Evolutionary conservation across 202 grass and related monocot species (phyloP).

Genomic region (Setaria viridis): DNA sequence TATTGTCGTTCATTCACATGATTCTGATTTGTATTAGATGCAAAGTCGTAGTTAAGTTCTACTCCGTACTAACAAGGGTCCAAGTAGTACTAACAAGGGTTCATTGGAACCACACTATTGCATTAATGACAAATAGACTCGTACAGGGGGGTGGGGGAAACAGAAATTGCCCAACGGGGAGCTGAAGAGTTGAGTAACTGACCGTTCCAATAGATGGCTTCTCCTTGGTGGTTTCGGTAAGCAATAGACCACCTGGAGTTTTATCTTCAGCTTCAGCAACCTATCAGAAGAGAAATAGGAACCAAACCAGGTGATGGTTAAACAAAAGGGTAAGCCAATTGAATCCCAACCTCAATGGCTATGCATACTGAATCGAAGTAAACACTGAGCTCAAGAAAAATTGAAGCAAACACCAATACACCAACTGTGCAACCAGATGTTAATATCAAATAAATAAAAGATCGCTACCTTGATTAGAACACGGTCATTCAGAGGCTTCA

Average conservation of each 20-base stretch:
- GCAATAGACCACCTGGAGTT: conserved; percentile 72
- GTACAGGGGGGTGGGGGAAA: neutral
- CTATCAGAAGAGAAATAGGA: conserved; percentile 37
- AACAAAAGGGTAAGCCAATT: neutral
- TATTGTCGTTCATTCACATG: neutral
- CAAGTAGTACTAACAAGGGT: neutral
- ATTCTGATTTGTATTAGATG: neutral
- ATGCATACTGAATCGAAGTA: neutral
- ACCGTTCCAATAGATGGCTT: conserved; percentile 81
- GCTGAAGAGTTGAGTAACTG: conserved; percentile 35
- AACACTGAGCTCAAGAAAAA: neutral
- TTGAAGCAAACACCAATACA: neutral
- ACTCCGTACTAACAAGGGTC: neutral
- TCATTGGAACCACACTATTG: neutral
- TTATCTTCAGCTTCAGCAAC: conserved; percentile 77
- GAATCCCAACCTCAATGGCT: neutral
- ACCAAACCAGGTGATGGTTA: conserved; percentile 12
- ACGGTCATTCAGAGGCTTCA: conserved; percentile 81
- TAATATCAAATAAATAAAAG: neutral
- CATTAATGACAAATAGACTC: neutral
- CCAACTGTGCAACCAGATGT: neutral
- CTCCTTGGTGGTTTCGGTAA: conserved; percentile 68
- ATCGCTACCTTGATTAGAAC: conserved; percentile 77
- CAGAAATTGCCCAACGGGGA: neutral
- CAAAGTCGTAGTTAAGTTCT: neutral